phyloP scores from a whole-genome alignment of 2,329 filamentous ascomycete genomes.

The Teratosphaeria viscida region DNA sequence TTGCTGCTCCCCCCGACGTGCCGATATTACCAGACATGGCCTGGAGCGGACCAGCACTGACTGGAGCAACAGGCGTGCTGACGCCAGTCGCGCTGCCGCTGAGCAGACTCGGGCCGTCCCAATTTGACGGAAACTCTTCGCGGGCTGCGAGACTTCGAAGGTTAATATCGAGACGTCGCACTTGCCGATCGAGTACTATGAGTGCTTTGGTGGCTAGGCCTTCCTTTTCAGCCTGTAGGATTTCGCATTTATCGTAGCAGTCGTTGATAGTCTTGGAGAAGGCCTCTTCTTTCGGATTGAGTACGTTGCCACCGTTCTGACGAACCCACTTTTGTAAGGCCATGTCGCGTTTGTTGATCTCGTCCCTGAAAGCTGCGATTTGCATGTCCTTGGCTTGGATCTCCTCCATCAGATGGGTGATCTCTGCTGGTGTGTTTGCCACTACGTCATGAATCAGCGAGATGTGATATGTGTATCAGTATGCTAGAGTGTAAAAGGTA shows the following conservation, averaged over 20 bases:
- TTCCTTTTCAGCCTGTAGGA: conserved; percentile 66
- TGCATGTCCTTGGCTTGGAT: conserved; percentile 68
- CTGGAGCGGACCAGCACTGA: conserved; percentile 37
- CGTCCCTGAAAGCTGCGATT: conserved; percentile 56
- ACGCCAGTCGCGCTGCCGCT: conserved; percentile 24
- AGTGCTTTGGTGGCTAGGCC: conserved; percentile 54
- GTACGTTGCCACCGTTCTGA: conserved; percentile 59
- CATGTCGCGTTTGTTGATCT: conserved; percentile 61
- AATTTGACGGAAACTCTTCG: conserved; percentile 49
- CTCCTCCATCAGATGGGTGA: conserved; percentile 74
- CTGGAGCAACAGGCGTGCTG: conserved; percentile 13
- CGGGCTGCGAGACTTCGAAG: conserved; percentile 49
- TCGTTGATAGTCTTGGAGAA: conserved; percentile 57
- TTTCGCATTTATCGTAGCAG: conserved; percentile 57
- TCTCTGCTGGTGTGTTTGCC: conserved; percentile 71
- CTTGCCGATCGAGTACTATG: conserved; percentile 53
- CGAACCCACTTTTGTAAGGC: conserved; percentile 77
- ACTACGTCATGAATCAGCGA: conserved; percentile 33
- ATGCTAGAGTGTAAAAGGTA: conserved; percentile 16
- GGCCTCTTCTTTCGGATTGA: conserved; percentile 64
- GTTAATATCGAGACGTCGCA: conserved; percentile 53
- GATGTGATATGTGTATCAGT: neutral
- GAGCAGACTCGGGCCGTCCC: conserved; percentile 49
- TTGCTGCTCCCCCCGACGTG: conserved; percentile 36
- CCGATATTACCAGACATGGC: conserved; percentile 46